Evolutionary conservation across 495 filamentous ascomycete genomes (phyloP).

Genomic region (Xeromyces bisporus): DNA sequence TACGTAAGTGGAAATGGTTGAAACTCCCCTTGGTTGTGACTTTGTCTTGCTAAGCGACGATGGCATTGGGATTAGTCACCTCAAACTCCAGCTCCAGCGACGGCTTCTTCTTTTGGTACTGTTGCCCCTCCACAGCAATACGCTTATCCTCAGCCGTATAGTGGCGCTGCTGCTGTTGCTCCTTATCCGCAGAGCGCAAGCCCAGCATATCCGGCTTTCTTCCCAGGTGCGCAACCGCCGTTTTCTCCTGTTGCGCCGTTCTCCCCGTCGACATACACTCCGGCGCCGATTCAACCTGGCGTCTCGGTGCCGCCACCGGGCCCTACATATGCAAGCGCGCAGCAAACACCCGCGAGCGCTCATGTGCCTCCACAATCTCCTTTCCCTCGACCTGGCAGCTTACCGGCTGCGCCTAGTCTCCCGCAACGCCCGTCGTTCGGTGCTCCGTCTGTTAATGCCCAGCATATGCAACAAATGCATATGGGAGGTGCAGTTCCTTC

Average conservation of each 20-base stretch:
- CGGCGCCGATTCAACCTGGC: constrained; percentile 22
- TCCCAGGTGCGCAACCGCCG: constrained; percentile 18
- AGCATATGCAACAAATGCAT: constrained; percentile 49
- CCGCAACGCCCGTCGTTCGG: constrained; percentile 47
- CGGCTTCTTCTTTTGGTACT: background rate
- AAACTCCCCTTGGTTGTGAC: no score
- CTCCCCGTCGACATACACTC: constrained; percentile 24
- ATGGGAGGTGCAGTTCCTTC: constrained; percentile 32
- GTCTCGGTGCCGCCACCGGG: constrained; percentile 8
- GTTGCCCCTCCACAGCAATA: constrained; percentile 11
- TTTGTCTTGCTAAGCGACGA: no score
- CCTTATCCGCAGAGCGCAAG: constrained; percentile 27
- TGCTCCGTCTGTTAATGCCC: constrained; percentile 36
- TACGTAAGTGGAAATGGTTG: constrained; percentile 39
- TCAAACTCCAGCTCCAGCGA: constrained; percentile 6
- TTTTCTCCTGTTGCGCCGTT: constrained; percentile 18
- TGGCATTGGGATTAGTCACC: constrained; percentile 19
- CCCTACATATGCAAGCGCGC: constrained; percentile 17
- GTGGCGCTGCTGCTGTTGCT: constrained; percentile 8
- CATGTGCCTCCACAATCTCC: constrained; percentile 25
- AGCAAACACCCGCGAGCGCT: constrained; percentile 20
- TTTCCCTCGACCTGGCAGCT: constrained; percentile 30
- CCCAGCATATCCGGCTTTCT: constrained; percentile 23
- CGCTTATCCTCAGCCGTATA: constrained; percentile 24
- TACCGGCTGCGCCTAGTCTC: constrained; percentile 40